Evolutionary conservation across 129 eudicot species (phyloP).

Genomic region (Arctium lappa): DNA sequence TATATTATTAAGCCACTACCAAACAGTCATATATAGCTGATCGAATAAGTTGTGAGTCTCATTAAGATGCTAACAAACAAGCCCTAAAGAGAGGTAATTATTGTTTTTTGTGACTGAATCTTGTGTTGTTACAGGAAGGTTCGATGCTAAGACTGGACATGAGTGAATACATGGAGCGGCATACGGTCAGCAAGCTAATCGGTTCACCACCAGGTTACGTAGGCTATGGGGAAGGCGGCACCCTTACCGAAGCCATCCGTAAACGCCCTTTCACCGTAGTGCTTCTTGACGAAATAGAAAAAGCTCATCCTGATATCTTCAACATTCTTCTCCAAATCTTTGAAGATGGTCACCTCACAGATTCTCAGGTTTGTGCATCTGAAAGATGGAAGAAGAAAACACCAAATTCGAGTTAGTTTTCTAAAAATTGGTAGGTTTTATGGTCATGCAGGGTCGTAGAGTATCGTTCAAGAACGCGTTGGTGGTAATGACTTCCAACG

Average conservation of each 20-base stretch:
- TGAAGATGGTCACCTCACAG: constrained; percentile 96
- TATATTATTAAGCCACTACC: no score
- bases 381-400: not conserved
- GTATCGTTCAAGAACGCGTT: constrained; percentile 87
- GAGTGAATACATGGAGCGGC: constrained; percentile 98
- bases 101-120: not conserved
- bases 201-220: constrained; percentile 96
- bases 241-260: constrained; percentile 88
- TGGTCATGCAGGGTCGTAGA: constrained; percentile 60
- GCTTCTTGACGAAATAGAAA: constrained; percentile 89
- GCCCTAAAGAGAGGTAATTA: not conserved
- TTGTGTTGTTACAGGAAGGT: constrained; percentile 45
- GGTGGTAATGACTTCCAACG: constrained; percentile 87
- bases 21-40: no score
- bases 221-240: constrained; percentile 93
- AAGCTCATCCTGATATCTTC: constrained; percentile 91
- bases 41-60: no score
- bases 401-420: not conserved
- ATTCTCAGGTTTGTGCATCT: constrained; percentile 71
- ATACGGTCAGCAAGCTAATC: constrained; percentile 84
- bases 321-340: constrained; percentile 84
- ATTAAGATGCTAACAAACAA: no score
- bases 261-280: constrained; percentile 78
- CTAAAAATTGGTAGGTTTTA: not conserved
- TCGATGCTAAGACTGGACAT: constrained; percentile 88